These are phyloP conservation scores for Calonectria henricotiae DNA, from an alignment of 2,329 filamentous ascomycete genomes.

Conservation along the genomic window DNA sequence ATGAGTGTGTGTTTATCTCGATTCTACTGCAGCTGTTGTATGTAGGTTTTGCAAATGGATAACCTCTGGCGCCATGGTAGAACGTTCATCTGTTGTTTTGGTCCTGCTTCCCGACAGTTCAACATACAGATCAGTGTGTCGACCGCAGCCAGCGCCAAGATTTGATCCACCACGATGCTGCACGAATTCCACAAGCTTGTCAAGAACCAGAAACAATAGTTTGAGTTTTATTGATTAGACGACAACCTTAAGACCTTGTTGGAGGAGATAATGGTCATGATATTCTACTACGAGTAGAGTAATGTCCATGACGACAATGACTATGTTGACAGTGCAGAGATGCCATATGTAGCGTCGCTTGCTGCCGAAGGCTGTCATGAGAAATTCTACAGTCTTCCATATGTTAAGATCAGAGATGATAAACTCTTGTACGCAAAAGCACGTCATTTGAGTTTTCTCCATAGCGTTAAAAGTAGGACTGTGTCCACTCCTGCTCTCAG, in stretches of 20 bases:
- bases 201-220: constrained; percentile 58
- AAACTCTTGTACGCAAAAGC: constrained; percentile 30
- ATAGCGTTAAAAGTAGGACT: constrained; percentile 55
- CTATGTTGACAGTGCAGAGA: constrained; percentile 58
- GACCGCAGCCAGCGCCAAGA: not conserved
- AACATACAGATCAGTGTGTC: constrained; percentile 21
- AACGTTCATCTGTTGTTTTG: constrained; percentile 7
- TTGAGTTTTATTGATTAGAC: constrained; percentile 60
- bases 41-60: constrained; percentile 15
- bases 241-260: constrained; percentile 57
- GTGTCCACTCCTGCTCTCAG: not conserved
- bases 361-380: constrained; percentile 38
- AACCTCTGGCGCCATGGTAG: not conserved
- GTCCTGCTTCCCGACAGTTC: constrained; percentile 31
- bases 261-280: constrained; percentile 53
- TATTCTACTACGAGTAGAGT: constrained; percentile 56
- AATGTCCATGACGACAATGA: constrained; percentile 64
- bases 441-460: constrained; percentile 32
- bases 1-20: not conserved
- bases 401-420: constrained; percentile 29
- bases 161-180: constrained; percentile 41
- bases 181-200: constrained; percentile 57
- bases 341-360: constrained; percentile 39
- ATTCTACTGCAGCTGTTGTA: constrained; percentile 11
- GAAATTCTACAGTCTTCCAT: constrained; percentile 32